Base-by-base conservation (phyloP, 1,284 basidiomycete genomes). In the Moniliella sp. region DNA sequence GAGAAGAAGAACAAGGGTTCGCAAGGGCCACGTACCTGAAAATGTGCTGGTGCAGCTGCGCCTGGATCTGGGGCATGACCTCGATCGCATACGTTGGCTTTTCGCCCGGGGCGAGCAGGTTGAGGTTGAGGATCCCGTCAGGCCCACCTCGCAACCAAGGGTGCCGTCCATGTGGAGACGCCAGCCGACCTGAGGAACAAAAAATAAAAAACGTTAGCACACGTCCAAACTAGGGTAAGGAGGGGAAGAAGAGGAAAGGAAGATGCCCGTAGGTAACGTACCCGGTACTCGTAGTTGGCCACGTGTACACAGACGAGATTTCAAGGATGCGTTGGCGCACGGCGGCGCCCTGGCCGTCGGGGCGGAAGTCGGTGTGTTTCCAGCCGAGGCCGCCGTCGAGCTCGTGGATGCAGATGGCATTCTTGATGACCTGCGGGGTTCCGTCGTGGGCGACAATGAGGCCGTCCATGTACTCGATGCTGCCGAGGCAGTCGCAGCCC, bases 361-460 rank as follows among this genome's bases (percentile, higher is more conserved):
- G 69, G 35, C 81, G 74, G 62, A 74, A 83, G 59, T 86, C 82
- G 33, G 75, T 77, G 50, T 57, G 54, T 48, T 65, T 65, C 62
- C 62, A 64, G 11, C 63, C 49, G n/a, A 65, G 43, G 27, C n/a
- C 79, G 12, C 71, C 70, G 49, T 86, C 82, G 59, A 84, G 78
- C 57, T 86, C 81, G 48, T 86, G 82, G 43, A 84, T 82, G 63
- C 82, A 88, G 30, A 86, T 79, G 4, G 72, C 78, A 49, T 82
- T 79, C 34, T 48, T 38, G 13, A 41, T 25, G 29, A 35, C 34
- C 13, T 36, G 33, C 0, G 40, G 33, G 25, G 38, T 41, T 26
- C 61, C 59, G 18, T 52, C 47, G 27, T 55, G 50, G 21, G 44
- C 43, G 7, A 57, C 39, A 32, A 57, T 36, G 29, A 53, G 41